Base-by-base conservation (phyloP, 257 asterid genomes). In the Gynochthodes officinalis region DNA sequence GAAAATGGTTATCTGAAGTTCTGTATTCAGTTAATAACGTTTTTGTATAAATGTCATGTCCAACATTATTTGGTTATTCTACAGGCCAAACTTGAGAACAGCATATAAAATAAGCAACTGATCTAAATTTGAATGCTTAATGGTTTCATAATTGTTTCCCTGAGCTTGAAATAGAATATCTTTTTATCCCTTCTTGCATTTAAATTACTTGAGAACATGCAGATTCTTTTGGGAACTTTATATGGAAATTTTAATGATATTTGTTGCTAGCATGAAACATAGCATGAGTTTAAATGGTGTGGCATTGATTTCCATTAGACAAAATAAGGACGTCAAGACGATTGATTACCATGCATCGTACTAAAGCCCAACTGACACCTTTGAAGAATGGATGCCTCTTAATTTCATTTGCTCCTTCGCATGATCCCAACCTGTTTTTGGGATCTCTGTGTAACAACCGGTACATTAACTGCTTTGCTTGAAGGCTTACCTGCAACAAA, bases 371-470 rank as follows among this genome's bases (percentile, higher is more conserved):
- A 40, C 91, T 94, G 70, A 89, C 81, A 35, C 97, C 97, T 16
- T 87, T 84, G 81, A 94, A 94, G 80, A 94, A 91, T 4, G 97
- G 96, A 76, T 91, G 99, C 44, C 79, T 86, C 85, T 91, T 94
- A 69, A 94, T 84, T 85, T 91, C 99, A 39, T 87, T 86, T 7
- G 97, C 96, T 33, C 99, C 99, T 87, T 90, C 98, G 4, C 86
- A 87, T 9, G 99, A 84, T 25, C 97, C 99, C 76, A 94, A 85
- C 82, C 99, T 87, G 87, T 81, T 89, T 77, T 88, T 94, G 63
- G 97, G 96, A 84, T 94, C 98, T 90, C 97, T 92, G 79, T 87
- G 96, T 70, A 94, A 79, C 85, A 94, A 76, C 69, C 95, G 88
- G 63, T 84, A 94, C 78, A 94, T 91, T 60, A 94, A 75, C 85